Percentiles rank a stretch among this genome's conserved stretches.
Evolutionary conservation across 352 stramenopile genomes (phyloP).

Genomic region (Lagenidium giganteum): DNA sequence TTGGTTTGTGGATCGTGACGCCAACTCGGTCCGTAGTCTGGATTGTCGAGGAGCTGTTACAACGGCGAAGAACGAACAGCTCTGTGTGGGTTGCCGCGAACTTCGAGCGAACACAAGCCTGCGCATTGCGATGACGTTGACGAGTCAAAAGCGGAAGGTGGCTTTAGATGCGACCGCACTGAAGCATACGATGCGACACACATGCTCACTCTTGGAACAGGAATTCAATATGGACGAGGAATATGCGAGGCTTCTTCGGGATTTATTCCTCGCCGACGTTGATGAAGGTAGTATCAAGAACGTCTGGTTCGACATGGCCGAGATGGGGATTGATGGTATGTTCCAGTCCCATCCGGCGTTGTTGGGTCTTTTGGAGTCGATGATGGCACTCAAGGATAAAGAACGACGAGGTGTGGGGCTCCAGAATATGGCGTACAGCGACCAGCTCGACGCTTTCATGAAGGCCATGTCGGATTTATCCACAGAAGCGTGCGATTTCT

Average conservation of each 20-base stretch:
- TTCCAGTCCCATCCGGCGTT: constrained; percentile 64
- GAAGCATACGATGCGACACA: not conserved
- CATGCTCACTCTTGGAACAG: constrained; percentile 13
- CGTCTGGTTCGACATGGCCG: constrained; percentile 34
- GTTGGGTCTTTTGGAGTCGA: constrained; percentile 58
- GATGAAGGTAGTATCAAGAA: constrained; percentile 21
- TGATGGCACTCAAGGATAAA: constrained; percentile 76
- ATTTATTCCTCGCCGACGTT: constrained; percentile 14
- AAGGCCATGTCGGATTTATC: constrained; percentile 49
- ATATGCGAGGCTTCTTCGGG: constrained; percentile 11
- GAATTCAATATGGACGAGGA: constrained; percentile 15
- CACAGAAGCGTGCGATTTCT: constrained; percentile 55
- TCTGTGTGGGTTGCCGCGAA: constrained; percentile 37
- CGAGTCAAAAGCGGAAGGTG: not conserved
- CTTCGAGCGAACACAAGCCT: constrained; percentile 51
- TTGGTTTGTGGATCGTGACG: constrained; percentile 82
- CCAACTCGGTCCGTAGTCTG: constrained; percentile 57
- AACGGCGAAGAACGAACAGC: constrained; percentile 24
- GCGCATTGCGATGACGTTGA: constrained; percentile 20
- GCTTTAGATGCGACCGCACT: not conserved
- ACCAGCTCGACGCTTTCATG: constrained; percentile 67
- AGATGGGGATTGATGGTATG: constrained; percentile 53
- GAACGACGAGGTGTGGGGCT: constrained; percentile 64
- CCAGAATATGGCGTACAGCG: constrained; percentile 79
- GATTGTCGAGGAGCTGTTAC: constrained; percentile 54